These are phyloP conservation scores for Kodamaea sp. DNA, from an alignment of 1,139 yeast species.

Conservation along the genomic window DNA sequence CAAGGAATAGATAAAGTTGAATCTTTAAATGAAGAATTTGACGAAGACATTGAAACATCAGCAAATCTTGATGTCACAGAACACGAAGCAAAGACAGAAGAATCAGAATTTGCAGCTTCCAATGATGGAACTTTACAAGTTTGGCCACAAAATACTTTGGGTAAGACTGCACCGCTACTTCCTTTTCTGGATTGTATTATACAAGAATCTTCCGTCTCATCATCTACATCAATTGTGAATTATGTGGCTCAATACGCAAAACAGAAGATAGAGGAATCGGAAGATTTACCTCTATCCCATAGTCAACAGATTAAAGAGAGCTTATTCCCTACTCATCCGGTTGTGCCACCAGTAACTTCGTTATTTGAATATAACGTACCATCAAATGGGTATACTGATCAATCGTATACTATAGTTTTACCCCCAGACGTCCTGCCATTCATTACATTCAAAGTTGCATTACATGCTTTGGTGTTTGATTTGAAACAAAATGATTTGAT, in stretches of 20 bases:
- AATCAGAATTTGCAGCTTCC: not conserved
- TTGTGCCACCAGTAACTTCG: slow-evolving; percentile 16
- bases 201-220: slow-evolving; percentile 17
- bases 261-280: slow-evolving; percentile 22
- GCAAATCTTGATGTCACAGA: slow-evolving; percentile 1
- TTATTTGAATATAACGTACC: slow-evolving; percentile 45
- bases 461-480: slow-evolving; percentile 39
- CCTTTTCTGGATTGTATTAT: slow-evolving; percentile 19
- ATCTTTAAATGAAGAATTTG: slow-evolving; percentile 3
- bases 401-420: slow-evolving; percentile 40
- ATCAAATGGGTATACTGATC: slow-evolving; percentile 42
- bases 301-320: slow-evolving; percentile 28
- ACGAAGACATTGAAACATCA: slow-evolving; percentile 7
- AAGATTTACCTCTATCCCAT: slow-evolving; percentile 17
- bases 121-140: not conserved
- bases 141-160: slow-evolving; percentile 13
- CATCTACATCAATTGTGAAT: slow-evolving; percentile 14
- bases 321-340: slow-evolving; percentile 33
- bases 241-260: slow-evolving; percentile 26
- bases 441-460: slow-evolving; percentile 40
- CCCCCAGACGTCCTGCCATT: slow-evolving; percentile 45
- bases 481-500: slow-evolving; percentile 31
- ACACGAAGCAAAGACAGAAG: slow-evolving; percentile 1
- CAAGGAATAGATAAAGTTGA: slow-evolving; percentile 10
- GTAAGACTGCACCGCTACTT: slow-evolving; percentile 17